Evolutionary conservation across 2,329 filamentous ascomycete genomes (phyloP), one percentile per base, ranked within the genome.

Genomic region (Huntiella savannae): DNA sequence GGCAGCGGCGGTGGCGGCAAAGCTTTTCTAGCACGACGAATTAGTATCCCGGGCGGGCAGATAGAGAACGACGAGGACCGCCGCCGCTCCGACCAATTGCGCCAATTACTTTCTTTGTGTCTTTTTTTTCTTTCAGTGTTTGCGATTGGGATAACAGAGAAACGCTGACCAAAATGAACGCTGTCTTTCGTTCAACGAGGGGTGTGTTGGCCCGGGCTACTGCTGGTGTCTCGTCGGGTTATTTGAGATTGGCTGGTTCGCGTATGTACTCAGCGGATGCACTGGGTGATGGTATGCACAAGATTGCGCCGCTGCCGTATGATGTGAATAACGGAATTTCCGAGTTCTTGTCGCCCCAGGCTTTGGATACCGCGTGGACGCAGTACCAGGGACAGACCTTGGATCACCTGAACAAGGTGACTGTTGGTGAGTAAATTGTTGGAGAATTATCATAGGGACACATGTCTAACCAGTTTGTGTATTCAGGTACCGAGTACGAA

Each of bases 351-450:
- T 77, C 77, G 28, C 60, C 69, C 2, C 66, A 71, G 43, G 82
- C 74, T 46, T 92, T 82, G 62, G 64, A 79, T 47, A 71, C 83
- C 46, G 78, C 86, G 43, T 98, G 85, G 78, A 79, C 71, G 33
- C 69, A 86, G 57, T 93, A 95, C 65, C 86, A 93, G 69, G 59
- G 65, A 34, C 63, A 80, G 53, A 69, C 88, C 56, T 61, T 87
- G 45, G 68, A 84, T 52, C 82, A 81, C 62, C 71, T 96, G 59
- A 92, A 92, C 62, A 63, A 67, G 49, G 61, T 82, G 56, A 80
- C 75, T 51, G 74, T 71, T 52, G 86, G 87, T 86, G 70, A 54
- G 69, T 63, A 47, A 43, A 12, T 47, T 4, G 15, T 4, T 17
- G 10, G n/a, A 13, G 35, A n/a, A 40, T 34, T 13, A 5, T 13